A percentile compares a stretch with the other conserved stretches of the same genome.
These are phyloP conservation scores for Tagetes patula DNA, from an alignment of 129 eudicot species.

Conservation along the genomic window DNA sequence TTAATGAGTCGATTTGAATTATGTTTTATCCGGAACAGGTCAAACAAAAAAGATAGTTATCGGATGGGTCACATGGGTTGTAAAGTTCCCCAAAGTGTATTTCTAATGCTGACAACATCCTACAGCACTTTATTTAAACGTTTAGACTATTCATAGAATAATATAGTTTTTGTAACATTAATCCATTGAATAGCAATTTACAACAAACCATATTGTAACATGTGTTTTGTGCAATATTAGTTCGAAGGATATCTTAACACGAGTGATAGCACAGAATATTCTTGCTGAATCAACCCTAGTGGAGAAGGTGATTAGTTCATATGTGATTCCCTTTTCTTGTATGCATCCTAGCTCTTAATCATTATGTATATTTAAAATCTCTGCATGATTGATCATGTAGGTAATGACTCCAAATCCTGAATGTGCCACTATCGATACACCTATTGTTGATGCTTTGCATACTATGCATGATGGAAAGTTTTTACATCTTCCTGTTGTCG, in stretches of 20 bases:
- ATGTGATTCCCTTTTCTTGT: conserved; percentile 5
- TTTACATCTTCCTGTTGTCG: conserved; percentile 94
- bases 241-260: conserved; percentile 79
- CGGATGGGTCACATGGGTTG: not conserved
- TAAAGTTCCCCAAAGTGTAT: not conserved
- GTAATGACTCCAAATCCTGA: conserved; percentile 99
- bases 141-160: conserved; percentile 1
- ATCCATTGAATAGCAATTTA: not conserved
- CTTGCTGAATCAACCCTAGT: conserved; percentile 79
- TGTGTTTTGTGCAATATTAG: conserved; percentile 34
- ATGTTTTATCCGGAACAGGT: not conserved
- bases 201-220: not conserved
- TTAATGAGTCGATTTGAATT: not conserved
- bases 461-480: conserved; percentile 98
- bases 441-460: conserved; percentile 95
- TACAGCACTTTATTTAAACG: not conserved
- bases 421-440: conserved; percentile 86
- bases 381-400: conserved; percentile 41
- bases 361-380: not conserved
- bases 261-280: conserved; percentile 88
- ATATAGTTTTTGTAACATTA: not conserved
- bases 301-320: conserved; percentile 62
- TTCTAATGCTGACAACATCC: not conserved
- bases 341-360: not conserved
- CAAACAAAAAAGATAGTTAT: not conserved